phyloP scores from a whole-genome alignment of 257 asterid genomes.

The Mentha longifolia region DNA sequence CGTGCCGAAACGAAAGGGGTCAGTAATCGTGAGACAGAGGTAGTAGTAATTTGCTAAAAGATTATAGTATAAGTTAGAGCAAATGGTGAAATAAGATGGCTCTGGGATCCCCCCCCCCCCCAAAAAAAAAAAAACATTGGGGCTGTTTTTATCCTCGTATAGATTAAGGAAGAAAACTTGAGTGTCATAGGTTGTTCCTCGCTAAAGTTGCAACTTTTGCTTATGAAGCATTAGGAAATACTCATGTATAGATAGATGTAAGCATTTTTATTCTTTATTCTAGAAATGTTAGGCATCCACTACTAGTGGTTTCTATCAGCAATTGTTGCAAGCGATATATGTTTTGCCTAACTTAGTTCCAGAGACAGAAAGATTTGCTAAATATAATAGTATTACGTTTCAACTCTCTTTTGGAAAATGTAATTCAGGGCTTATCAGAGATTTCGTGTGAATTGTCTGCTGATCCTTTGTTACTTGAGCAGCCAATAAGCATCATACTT shows the following conservation, averaged over 20 bases:
- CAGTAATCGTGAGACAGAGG: too few relatives aligned
- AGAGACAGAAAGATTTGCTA: neutral
- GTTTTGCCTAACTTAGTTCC: neutral
- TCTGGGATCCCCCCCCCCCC: too few relatives aligned
- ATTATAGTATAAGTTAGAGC: too few relatives aligned
- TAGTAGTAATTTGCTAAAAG: neutral
- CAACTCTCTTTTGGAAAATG: neutral
- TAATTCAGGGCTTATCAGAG: neutral
- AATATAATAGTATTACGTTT: neutral
- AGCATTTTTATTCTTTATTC: too few relatives aligned
- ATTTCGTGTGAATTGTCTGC: neutral
- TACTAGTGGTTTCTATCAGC: neutral
- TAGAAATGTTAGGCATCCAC: neutral
- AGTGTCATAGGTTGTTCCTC: neutral
- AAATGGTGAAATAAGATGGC: too few relatives aligned
- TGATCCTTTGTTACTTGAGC: slow-evolving; percentile 15
- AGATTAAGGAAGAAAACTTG: neutral
- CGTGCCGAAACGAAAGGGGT: too few relatives aligned
- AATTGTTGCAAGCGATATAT: neutral
- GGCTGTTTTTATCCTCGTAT: neutral
- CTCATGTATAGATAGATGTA: too few relatives aligned
- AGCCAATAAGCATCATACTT: neutral
- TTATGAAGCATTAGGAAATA: too few relatives aligned
- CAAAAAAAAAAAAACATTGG: too few relatives aligned
- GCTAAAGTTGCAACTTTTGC: neutral